Evolutionary conservation across 179 eudicot genomes (phyloP), one percentile per base, ranked within the genome.

Genomic region (Drosera spatulata): DNA sequence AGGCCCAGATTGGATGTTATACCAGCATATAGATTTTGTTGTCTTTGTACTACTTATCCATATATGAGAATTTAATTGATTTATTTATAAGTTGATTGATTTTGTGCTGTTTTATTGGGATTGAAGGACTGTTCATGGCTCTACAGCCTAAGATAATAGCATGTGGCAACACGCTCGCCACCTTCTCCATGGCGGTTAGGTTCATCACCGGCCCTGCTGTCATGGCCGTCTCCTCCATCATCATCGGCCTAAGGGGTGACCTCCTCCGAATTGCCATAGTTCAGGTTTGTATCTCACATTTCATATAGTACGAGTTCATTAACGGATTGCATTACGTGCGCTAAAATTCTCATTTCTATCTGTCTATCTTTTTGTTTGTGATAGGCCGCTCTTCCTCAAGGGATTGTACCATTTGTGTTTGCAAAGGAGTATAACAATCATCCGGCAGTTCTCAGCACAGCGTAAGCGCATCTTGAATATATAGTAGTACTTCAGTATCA

Each of bases 131-230:
- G 13, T 65, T 65, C 55, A 65, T 65, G 68, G 68, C 68, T 39
- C 62, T 65, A 6, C 68, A 65, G 15, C 68, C 68, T 3, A 65
- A 65, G 68, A 65, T 65, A n/a, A 56, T 65, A 3, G 68, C 68
- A 7, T 65, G 68, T 54, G 68, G 68, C 45, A 65, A 65, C 37
- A 56, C 68, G 2, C 43, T 56, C 5, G 68, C 68, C 8, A 7
- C 42, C 1, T 65, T 56, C 62, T 39, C 68, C 48, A 65, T 65
- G 68, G 55, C 56, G 6, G 56, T 65, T 14, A 50, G 68, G 42
- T 65, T 65, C 41, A 9, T 65, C 41, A 65, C 68, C 7, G 68
- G 68, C 8, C 68, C 68, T 2, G 68, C 62, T 3, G 61, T 65
- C 15, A 65, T 65, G 68, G 68, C 68, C n/a, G 56, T 56, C 3